Evolutionary conservation across 2,329 filamentous ascomycete genomes (phyloP), one percentile per base, ranked within the genome.

Genomic region (Sclerotinia minor): DNA sequence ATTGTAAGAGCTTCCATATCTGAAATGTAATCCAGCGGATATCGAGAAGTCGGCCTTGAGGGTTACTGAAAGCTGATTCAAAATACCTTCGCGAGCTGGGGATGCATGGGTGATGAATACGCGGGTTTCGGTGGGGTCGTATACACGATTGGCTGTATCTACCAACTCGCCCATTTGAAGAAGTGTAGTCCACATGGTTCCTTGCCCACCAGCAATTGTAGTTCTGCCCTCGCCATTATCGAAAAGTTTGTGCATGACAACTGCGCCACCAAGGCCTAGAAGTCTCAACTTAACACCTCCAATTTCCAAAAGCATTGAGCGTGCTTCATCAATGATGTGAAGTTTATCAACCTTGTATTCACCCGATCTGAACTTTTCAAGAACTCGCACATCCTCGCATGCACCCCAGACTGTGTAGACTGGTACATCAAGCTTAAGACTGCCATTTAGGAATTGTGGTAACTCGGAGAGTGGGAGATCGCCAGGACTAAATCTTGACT

Each of bases 211-310:
- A 29, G 95, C 95, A 79, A 99, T 99, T 2, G 96, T 99, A 63
- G 95, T 99, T 79, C 94, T 89, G 69, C 95, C 95, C 78, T 99
- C 95, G 66, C 95, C 95, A 74, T 99, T 99, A 79, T 99, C 95
- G 77, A 99, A 99, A 24, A 99, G 87, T 84, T 99, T 99, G 85
- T 99, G 95, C 93, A 99, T 99, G 69, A 99, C 95, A 6, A 99
- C 94, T 8, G 95, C 95, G 75, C 95, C 95, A 72, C 95, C 95
- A 45, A 99, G 85, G 71, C 95, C 95, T 41, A 99, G 87, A 61
- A 99, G 85, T 76, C 95, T 91, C 72, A 99, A 87, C 85, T 98
- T 98, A 67, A 99, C 92, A 68, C 95, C 95, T 67, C 94, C 95
- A 69, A 98, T 85, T 80, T 99, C 95, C 68, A 99, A 85, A 73